A percentile compares a stretch with the other conserved stretches of the same genome.
Evolutionary conservation across 169 alveolate species (phyloP).

Genomic region (Plasmodium chabaudi): DNA sequence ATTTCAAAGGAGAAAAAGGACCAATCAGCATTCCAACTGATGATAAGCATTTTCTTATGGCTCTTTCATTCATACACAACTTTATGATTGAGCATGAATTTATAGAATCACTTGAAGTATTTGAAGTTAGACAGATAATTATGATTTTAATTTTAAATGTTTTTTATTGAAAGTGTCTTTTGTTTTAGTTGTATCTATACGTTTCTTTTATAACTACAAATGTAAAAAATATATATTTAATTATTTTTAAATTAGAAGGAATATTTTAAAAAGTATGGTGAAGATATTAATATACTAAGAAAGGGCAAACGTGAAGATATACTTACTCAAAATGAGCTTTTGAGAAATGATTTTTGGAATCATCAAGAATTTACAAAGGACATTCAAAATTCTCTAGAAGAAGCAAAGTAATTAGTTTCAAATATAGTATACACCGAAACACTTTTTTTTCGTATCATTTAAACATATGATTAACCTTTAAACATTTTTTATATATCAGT

Average conservation of each 20-base stretch:
- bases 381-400: conserved; percentile 67
- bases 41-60: conserved; percentile 68
- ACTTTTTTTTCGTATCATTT: neutral
- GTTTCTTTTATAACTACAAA: conserved; percentile 4
- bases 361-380: conserved; percentile 65
- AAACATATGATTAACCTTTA: conserved; percentile 3
- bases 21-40: conserved; percentile 27
- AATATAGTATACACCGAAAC: neutral
- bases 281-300: conserved; percentile 52
- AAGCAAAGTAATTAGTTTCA: conserved; percentile 56
- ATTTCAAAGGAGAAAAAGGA: conserved; percentile 46
- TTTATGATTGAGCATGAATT: conserved; percentile 69
- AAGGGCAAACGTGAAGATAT: conserved; percentile 36
- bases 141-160: conserved; percentile 2
- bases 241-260: conserved; percentile 62
- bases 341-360: conserved; percentile 68
- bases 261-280: conserved; percentile 47
- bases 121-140: conserved; percentile 45
- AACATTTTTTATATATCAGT: conserved; percentile 18
- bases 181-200: conserved; percentile 9
- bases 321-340: conserved; percentile 71
- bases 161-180: conserved; percentile 10
- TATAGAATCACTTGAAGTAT: conserved; percentile 73
- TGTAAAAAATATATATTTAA: conserved; percentile 11
- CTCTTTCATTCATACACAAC: conserved; percentile 47